Conservation (phyloP, 1,284 basidiomycete species). For the Rhizoctonia solani region DNA sequence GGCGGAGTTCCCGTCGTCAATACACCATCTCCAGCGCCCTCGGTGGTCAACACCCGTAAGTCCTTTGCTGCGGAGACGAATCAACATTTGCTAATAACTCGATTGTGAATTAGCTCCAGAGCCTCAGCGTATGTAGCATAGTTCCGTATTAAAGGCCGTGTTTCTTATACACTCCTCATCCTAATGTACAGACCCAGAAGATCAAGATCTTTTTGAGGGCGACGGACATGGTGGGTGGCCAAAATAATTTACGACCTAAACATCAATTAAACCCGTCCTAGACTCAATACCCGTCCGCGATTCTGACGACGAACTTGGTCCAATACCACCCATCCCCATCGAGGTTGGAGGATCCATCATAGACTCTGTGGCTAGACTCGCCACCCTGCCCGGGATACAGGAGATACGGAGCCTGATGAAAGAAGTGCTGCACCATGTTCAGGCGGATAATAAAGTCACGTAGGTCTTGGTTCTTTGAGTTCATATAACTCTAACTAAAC, state of each 20-base stretch:
- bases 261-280: background rate
- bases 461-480: background rate
- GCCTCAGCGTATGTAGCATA: background rate
- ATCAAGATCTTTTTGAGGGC: background rate
- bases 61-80: too few species aligned
- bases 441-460: background rate
- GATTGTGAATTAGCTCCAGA: background rate
- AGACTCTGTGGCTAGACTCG: background rate
- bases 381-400: background rate
- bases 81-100: too few species aligned
- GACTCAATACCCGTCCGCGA: background rate
- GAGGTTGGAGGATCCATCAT: background rate
- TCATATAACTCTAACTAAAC: background rate
- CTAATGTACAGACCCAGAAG: background rate
- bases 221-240: background rate
- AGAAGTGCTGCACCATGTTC: background rate
- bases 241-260: background rate
- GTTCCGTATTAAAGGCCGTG: background rate
- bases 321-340: background rate
- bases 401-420: background rate
- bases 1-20: background rate
- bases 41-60: background rate
- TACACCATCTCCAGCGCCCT: background rate
- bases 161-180: background rate
- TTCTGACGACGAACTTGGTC: background rate